phyloP scores from a whole-genome alignment of 306 rosid genomes.

The Luffa acutangula region DNA sequence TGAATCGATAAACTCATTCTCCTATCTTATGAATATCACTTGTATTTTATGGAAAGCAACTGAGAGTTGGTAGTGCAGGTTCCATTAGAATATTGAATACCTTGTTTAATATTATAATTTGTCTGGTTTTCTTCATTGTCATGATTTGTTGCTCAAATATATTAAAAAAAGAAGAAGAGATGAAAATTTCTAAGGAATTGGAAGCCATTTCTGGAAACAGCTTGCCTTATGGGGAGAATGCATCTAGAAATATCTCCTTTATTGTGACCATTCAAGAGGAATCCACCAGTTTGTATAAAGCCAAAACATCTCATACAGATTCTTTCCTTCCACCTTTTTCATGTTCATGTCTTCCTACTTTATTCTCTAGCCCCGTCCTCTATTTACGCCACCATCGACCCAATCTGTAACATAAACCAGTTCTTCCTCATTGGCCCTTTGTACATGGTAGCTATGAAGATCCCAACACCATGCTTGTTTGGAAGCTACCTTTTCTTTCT shows the following conservation, averaged over 20 bases:
- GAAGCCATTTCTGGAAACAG: constrained; percentile 28
- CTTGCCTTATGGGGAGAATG: constrained; percentile 26
- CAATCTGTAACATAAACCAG: constrained; percentile 19
- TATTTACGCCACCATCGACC: constrained; percentile 20
- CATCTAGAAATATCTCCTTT: constrained; percentile 19
- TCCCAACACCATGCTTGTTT: constrained; percentile 15
- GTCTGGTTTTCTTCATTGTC: constrained; percentile 12
- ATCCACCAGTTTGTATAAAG: constrained; percentile 39
- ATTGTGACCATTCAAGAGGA: constrained; percentile 28
- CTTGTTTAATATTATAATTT: constrained; percentile 18
- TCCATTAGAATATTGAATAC: constrained; percentile 23
- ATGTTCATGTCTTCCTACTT: constrained; percentile 29
- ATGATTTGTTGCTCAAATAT: constrained; percentile 15
- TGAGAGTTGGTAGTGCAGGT: constrained; percentile 21
- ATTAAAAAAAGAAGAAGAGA: constrained; percentile 11
- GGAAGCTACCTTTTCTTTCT: constrained; percentile 25
- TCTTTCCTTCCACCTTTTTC: constrained; percentile 30
- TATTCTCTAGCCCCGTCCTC: constrained; percentile 35
- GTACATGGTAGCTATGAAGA: constrained; percentile 31
- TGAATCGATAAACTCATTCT: background rate
- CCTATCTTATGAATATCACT: background rate
- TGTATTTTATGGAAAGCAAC: constrained; percentile 6
- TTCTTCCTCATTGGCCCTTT: constrained; percentile 9
- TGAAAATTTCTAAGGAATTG: constrained; percentile 8
- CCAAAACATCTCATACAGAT: constrained; percentile 30